A percentile compares a stretch with the other conserved stretches of the same genome.
Evolutionary conservation across 2,329 filamentous ascomycete species (phyloP).

Genomic region (Escovopsis sp.): DNA sequence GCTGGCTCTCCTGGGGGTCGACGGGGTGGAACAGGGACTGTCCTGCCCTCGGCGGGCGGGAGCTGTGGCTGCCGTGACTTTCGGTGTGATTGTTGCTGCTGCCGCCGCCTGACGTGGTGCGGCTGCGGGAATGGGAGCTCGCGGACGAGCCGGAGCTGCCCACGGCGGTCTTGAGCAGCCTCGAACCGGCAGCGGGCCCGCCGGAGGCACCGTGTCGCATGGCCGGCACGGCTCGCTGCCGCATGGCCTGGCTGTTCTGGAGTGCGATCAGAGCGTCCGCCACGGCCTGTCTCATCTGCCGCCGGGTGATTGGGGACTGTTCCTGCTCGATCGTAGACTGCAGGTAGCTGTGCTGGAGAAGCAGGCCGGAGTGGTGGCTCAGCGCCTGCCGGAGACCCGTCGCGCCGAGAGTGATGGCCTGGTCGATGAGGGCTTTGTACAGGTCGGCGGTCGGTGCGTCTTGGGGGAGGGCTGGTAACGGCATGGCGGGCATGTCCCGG

Average conservation of each 20-base stretch:
- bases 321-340: slow-evolving; percentile 38
- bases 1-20: not conserved
- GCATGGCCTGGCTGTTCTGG: slow-evolving; percentile 28
- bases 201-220: not conserved
- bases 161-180: not conserved
- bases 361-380: slow-evolving; percentile 30
- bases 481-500: not conserved
- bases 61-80: not conserved
- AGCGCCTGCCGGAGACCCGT: slow-evolving; percentile 31
- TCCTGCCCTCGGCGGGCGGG: not conserved
- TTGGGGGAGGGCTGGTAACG: slow-evolving; percentile 6
- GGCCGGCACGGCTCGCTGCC: slow-evolving; percentile 9
- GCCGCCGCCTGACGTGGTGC: not conserved
- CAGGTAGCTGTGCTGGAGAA: slow-evolving; percentile 33
- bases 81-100: not conserved
- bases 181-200: not conserved
- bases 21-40: not conserved
- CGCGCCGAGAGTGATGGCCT: slow-evolving; percentile 35
- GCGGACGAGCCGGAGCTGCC: not conserved
- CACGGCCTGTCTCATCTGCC: slow-evolving; percentile 35
- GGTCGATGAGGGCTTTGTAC: slow-evolving; percentile 38
- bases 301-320: slow-evolving; percentile 30
- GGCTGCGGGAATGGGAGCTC: not conserved
- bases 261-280: slow-evolving; percentile 29
- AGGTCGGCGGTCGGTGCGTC: slow-evolving; percentile 22